A percentile compares a stretch with the other conserved stretches of the same genome.
phyloP scores from a whole-genome alignment of 257 asterid species.

The Eucommia ulmoides region DNA sequence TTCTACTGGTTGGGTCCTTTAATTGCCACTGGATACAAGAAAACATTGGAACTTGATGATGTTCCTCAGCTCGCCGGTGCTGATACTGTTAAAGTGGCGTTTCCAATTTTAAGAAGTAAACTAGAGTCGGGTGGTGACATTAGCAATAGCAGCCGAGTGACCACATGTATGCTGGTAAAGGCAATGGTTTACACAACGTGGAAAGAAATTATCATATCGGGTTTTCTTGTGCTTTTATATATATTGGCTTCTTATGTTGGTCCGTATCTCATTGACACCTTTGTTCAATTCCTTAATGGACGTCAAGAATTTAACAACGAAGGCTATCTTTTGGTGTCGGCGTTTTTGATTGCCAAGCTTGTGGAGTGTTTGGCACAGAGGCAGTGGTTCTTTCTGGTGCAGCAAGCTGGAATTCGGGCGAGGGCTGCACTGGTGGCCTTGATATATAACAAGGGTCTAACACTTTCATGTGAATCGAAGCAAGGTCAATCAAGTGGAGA shows the following conservation, averaged over 20 bases:
- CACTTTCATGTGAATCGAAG: conserved; percentile 37
- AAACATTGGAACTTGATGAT: conserved; percentile 1
- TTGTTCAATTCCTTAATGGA: conserved; percentile 2
- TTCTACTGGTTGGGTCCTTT: conserved; percentile 1
- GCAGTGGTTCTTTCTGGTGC: background rate
- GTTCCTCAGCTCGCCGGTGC: background rate
- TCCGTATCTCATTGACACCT: conserved; percentile 1
- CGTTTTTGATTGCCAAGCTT: background rate
- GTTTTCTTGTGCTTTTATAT: background rate
- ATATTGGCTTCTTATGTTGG: background rate
- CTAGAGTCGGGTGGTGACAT: background rate
- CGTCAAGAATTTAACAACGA: background rate
- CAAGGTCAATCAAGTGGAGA: conserved; percentile 39
- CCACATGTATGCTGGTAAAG: background rate
- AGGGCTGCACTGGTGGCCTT: conserved; percentile 1
- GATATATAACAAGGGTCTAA: conserved; percentile 22
- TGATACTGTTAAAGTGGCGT: background rate
- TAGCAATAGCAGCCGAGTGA: background rate
- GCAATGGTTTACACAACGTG: background rate
- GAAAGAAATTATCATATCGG: background rate
- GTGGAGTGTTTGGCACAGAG: background rate
- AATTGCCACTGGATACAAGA: background rate
- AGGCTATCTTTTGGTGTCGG: background rate
- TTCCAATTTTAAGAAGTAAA: background rate
- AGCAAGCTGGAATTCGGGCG: background rate